Base-by-base conservation (phyloP, 352 stramenopile species). In the Phytophthora chlamydospora region DNA sequence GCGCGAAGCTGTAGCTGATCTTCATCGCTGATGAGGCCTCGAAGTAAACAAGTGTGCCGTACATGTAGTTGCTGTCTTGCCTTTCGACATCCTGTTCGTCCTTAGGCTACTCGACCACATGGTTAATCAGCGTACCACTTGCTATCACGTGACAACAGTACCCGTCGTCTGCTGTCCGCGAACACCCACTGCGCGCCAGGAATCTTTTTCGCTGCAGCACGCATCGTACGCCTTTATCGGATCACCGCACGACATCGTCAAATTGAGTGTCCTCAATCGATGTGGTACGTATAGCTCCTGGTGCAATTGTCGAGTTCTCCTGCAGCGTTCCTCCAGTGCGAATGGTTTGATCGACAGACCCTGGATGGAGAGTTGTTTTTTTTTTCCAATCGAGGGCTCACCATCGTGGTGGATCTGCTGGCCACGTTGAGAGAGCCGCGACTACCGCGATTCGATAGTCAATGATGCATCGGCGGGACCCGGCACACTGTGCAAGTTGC, bases 391-490 rank as follows among this genome's bases (percentile, higher is more conserved):
- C 2, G 41, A 34, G 19, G 33, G 6, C 12, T 29, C n/a, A 46
- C n/a, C 40, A 29, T 29, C 21, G 21, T 24, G 21, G 21, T 24
- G 21, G 21, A 24, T 24, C 21, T 3, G 1, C 3, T 24, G 4
- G 45, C 9, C 45, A 48, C 13, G 39, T 34, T 39, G 24, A 40
- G 19, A 24, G 33, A 4, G 21, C 53, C 3, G 42, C 43, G 54
- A 62, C 54, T 62, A 56, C 11, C 54, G 42, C 54, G 21, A 48
- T 66, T 60, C 41, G 50, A 59, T 54, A 66, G 48, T 60, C 39
- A 48, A 42, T 46, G 57, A 42, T 46, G 57, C 48, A 58, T 50
- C 31, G 12, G 48, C 27, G 35, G 45, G 6, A 42, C 48, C 32
- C 39, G 17, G 19, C 46, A 65, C 57, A 58, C 47, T 62, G 42